These are phyloP conservation scores for Phaseolus lunatus DNA, from an alignment of 306 rosid species.

Conservation along the genomic window DNA sequence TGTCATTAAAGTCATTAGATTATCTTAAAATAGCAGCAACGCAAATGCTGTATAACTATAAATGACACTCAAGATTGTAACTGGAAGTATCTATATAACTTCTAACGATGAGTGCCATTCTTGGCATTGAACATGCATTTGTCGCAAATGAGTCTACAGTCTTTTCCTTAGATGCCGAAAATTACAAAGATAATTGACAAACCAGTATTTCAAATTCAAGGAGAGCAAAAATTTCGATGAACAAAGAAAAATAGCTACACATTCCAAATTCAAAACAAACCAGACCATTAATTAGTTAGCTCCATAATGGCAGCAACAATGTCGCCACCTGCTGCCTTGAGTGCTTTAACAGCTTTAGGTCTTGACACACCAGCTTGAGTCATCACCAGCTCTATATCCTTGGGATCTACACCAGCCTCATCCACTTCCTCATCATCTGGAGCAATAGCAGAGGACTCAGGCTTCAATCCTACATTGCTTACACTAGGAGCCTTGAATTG, in stretches of 20 bases:
- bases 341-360: slow-evolving; percentile 81
- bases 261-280: slow-evolving; percentile 29
- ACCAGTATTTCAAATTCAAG: slow-evolving; percentile 36
- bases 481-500: slow-evolving; percentile 89
- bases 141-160: slow-evolving; percentile 13
- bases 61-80: not conserved
- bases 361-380: slow-evolving; percentile 94
- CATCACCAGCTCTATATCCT: slow-evolving; percentile 89
- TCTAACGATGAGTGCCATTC: slow-evolving; percentile 22
- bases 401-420: slow-evolving; percentile 82
- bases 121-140: slow-evolving; percentile 31
- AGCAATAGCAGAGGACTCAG: slow-evolving; percentile 63
- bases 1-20: not conserved
- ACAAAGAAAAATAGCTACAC: slow-evolving; percentile 43
- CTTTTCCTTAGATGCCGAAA: slow-evolving; percentile 25
- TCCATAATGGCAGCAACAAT: slow-evolving; percentile 95
- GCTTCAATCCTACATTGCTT: slow-evolving; percentile 65
- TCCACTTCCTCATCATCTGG: slow-evolving; percentile 88
- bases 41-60: not conserved
- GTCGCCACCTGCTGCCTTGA: slow-evolving; percentile 74
- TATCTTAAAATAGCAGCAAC: not conserved
- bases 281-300: slow-evolving; percentile 66
- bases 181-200: slow-evolving; percentile 30
- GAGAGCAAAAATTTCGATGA: slow-evolving; percentile 36
- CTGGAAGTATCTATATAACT: not conserved